Conservation (phyloP, 352 stramenopile genomes). For the Thraustotheca clavata region DNA sequence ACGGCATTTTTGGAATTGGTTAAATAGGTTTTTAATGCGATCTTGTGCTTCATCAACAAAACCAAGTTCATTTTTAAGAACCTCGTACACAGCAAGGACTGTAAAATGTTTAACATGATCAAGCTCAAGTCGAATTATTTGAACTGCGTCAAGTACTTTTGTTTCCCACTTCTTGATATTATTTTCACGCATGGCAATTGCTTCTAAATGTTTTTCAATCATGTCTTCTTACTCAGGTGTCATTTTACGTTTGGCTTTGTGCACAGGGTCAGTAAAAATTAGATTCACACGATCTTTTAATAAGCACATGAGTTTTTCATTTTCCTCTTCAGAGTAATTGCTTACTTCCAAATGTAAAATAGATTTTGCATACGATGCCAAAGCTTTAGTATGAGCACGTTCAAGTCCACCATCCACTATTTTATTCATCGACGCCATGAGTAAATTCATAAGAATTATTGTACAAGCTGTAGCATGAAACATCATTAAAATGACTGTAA, state of each 20-base stretch:
- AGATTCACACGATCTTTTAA: not conserved
- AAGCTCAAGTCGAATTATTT: too few relatives aligned
- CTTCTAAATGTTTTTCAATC: not conserved
- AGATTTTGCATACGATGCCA: not conserved
- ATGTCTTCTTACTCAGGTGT: not conserved
- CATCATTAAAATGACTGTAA: not conserved
- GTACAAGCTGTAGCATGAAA: not conserved
- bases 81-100: too few relatives aligned
- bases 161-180: too few relatives aligned
- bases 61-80: too few relatives aligned
- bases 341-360: not conserved
- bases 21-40: not conserved
- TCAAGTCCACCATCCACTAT: not conserved
- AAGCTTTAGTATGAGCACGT: not conserved
- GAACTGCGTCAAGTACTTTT: too few relatives aligned
- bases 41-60: too few relatives aligned
- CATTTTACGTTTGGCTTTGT: not conserved
- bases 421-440: constrained; percentile 1
- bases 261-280: not conserved
- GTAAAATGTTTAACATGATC: too few relatives aligned
- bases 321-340: not conserved
- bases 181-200: too few relatives aligned
- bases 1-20: not conserved
- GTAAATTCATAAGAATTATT: not conserved
- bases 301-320: not conserved